Evolutionary conservation across 1,284 basidiomycete species (phyloP).

Genomic region (Coniophora puteana): DNA sequence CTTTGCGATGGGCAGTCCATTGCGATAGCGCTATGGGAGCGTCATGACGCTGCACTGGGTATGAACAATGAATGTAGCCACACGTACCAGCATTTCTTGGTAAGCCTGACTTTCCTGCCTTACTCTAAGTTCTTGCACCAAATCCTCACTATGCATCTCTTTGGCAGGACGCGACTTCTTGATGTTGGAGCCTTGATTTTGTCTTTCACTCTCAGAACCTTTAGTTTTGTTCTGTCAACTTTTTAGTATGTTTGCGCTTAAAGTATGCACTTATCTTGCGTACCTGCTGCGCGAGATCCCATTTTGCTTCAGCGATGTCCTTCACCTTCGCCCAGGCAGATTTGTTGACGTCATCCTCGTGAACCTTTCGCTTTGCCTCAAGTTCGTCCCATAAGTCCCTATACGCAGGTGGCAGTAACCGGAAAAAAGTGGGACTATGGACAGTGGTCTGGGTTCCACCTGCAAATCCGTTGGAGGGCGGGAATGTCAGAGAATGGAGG

Average conservation of each 20-base stretch:
- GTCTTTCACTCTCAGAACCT: too few relatives aligned
- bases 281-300: conserved; percentile 43
- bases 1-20: conserved; percentile 82
- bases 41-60: conserved; percentile 4
- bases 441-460: conserved; percentile 38
- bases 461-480: conserved; percentile 59
- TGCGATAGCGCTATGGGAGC: conserved; percentile 56
- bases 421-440: conserved; percentile 55
- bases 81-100: conserved; percentile 82
- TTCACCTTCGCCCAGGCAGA: conserved; percentile 69
- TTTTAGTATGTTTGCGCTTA: neutral
- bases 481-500: conserved; percentile 72
- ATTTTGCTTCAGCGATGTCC: conserved; percentile 56
- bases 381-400: conserved; percentile 94
- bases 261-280: conserved; percentile 9
- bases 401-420: conserved; percentile 77
- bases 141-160: too few relatives aligned
- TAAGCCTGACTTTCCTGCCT: conserved; percentile 67
- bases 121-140: conserved; percentile 45
- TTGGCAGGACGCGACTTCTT: conserved; percentile 9
- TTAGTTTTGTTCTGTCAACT: too few relatives aligned
- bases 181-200: too few relatives aligned
- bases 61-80: neutral
- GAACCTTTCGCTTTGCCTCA: conserved; percentile 59
- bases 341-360: conserved; percentile 67